These are phyloP conservation scores for Cnidoscolus chayamansa DNA, from an alignment of 441 rosid species.

Conservation along the genomic window DNA sequence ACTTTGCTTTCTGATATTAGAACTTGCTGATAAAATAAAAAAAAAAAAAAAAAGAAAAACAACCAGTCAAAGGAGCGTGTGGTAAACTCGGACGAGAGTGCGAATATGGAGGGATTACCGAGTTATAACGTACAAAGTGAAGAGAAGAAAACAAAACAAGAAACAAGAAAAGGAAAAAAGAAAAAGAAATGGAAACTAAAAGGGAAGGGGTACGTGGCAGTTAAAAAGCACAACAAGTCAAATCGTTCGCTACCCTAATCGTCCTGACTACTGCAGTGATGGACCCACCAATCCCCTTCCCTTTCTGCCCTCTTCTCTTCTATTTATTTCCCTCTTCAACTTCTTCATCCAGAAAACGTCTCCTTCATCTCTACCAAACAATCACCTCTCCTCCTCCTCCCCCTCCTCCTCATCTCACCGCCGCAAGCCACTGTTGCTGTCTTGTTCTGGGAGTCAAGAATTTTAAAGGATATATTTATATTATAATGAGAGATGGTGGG, in stretches of 20 bases:
- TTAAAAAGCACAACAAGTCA: slow-evolving; percentile 49
- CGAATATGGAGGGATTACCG: too few species aligned
- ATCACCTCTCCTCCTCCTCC: too few species aligned
- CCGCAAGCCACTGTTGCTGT: neutral
- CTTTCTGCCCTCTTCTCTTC: neutral
- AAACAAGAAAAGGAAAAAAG: neutral
- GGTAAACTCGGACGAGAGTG: too few species aligned
- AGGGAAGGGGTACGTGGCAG: slow-evolving; percentile 52
- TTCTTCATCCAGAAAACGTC: neutral
- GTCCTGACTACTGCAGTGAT: slow-evolving; percentile 32
- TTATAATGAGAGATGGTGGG: slow-evolving; percentile 65
- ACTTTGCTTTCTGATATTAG: too few species aligned
- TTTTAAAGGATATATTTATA: too few species aligned
- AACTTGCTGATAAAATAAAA: too few species aligned
- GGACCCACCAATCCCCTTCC: slow-evolving; percentile 33
- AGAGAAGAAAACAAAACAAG: neutral
- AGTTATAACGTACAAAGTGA: too few species aligned
- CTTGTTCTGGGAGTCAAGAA: neutral
- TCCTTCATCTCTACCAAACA: neutral
- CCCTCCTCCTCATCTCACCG: neutral
- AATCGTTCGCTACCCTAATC: slow-evolving; percentile 42
- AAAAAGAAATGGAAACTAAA: slow-evolving; percentile 29
- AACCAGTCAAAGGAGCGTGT: too few species aligned
- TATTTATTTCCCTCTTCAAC: slow-evolving; percentile 18
- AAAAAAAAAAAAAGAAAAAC: too few species aligned